Base-by-base conservation (phyloP, 306 rosid genomes). In the Mimosa pudica region DNA sequence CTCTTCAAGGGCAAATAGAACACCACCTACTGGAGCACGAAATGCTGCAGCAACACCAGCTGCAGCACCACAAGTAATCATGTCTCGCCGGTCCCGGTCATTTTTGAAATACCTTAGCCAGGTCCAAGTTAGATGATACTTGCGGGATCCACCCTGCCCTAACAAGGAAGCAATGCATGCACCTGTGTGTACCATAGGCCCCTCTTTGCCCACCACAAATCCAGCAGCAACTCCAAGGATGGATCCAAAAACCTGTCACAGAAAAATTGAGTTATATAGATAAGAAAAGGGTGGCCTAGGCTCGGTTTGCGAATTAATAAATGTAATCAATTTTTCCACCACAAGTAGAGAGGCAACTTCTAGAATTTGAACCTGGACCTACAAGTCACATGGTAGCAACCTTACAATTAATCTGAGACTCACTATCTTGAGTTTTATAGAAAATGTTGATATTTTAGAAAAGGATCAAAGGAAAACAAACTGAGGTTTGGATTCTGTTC, bases 11-110 rank as follows among this genome's bases (percentile, higher is more conserved):
- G 97, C 94, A 82, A 94, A 94, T 73, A 94, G 98, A 75, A 94
- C 97, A 30, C 98, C 98, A 35, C 98, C 98, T 44, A 94, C 97
- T 36, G 98, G 97, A 54, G 97, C 95, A 71, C 98, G 94, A 84
- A 94, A 90, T 71, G 98, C 98, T 60, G 97, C 94, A 32, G 98
- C 98, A 63, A 94, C 98, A 60, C 98, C 98, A 73, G 97, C 98
- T 70, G 92, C 98, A 18, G 98, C 98, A 75, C 97, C 98, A 81
- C 95, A 91, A 75, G 98, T 92, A 79, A 94, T 94, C 92, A 94
- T 83, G 88, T 94, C 98, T 73, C 97, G 86, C 62, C 97, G 88
- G 85, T 94, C 98, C 71, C 97, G 77, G 76, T 94, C 97, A 81
- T 94, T 92, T 83, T 94, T 92, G 89, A 92, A 94, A 85, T 75